Evolutionary conservation across 768 basidiomycete species (phyloP).

Genomic region (Mycena venus): DNA sequence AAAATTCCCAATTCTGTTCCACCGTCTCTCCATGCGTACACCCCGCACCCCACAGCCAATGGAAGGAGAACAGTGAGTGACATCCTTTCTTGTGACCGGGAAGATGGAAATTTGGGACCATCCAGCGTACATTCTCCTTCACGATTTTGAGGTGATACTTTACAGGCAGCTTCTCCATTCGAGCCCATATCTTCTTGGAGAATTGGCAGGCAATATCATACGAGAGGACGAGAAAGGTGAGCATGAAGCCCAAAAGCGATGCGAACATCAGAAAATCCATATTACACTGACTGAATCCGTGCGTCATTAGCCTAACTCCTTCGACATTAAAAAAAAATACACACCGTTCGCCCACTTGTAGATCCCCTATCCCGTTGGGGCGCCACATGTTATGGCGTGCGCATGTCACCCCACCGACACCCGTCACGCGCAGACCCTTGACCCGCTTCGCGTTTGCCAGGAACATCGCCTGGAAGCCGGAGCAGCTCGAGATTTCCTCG

Average conservation of each 20-base stretch:
- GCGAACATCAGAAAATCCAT: not conserved
- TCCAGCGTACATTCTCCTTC: not conserved
- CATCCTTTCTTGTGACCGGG: conserved; percentile 31
- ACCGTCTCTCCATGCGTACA: conserved; percentile 38
- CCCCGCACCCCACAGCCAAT: conserved; percentile 24
- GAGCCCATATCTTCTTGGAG: conserved; percentile 24
- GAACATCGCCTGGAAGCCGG: conserved; percentile 13
- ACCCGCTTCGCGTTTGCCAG: not conserved
- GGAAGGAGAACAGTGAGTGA: conserved; percentile 5
- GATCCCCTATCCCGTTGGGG: conserved; percentile 30
- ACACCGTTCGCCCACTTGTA: conserved; percentile 36
- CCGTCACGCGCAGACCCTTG: conserved; percentile 19
- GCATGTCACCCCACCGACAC: conserved; percentile 22
- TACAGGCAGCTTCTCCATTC: not conserved
- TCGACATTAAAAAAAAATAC: not conserved
- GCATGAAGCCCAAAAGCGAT: not conserved
- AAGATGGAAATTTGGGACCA: conserved; percentile 40
- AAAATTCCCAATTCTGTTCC: conserved; percentile 35
- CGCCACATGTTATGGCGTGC: conserved; percentile 23
- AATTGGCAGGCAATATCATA: conserved; percentile 41
- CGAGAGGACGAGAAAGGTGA: conserved; percentile 15
- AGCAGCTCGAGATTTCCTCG: too few species aligned
- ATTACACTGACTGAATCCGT: not conserved
- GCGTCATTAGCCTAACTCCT: not conserved
- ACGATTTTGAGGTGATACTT: not conserved